Percentiles rank a stretch among this genome's conserved stretches.
Conservation (phyloP, 2,329 filamentous ascomycete genomes). For the Phialemonium atrogriseum region DNA sequence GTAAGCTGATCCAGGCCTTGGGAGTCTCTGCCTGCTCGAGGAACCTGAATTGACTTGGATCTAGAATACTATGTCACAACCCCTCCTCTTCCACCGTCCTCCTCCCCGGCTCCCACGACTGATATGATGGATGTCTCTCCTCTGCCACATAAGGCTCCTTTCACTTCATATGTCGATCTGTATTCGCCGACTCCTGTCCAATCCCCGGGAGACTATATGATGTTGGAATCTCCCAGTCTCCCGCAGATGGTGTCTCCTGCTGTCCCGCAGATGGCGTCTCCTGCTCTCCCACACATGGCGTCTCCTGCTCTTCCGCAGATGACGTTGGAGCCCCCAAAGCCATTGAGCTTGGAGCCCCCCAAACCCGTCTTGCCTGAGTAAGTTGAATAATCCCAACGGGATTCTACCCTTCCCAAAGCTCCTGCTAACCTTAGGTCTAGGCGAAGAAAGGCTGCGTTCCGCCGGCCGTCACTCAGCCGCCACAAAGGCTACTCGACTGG, state of each 20-base stretch:
- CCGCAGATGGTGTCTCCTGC: too few species aligned
- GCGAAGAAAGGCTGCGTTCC: slow-evolving; percentile 58
- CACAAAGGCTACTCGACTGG: slow-evolving; percentile 68
- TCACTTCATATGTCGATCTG: slow-evolving; percentile 55
- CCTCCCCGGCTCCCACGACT: slow-evolving; percentile 63
- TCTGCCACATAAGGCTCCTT: slow-evolving; percentile 76
- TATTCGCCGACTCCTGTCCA: slow-evolving; percentile 63
- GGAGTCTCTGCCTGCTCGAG: not conserved
- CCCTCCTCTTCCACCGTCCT: slow-evolving; percentile 68
- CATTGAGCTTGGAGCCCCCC: slow-evolving; percentile 38
- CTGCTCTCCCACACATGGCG: too few species aligned
- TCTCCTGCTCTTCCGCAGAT: too few species aligned
- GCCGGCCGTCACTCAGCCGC: slow-evolving; percentile 67
- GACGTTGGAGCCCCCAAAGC: slow-evolving; percentile 36
- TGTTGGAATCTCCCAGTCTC: slow-evolving; percentile 52
- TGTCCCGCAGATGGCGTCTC: too few species aligned
- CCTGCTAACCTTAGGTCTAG: slow-evolving; percentile 32
- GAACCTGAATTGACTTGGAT: slow-evolving; percentile 13
- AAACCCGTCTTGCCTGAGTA: slow-evolving; percentile 45
- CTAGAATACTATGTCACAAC: slow-evolving; percentile 73
- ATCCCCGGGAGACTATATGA: slow-evolving; percentile 36
- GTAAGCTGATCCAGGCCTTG: slow-evolving; percentile 35
- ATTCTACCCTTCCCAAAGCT: slow-evolving; percentile 13
- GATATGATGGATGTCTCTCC: slow-evolving; percentile 94
- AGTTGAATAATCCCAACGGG: slow-evolving; percentile 28